A percentile compares a stretch with the other conserved stretches of the same genome.
phyloP scores from a whole-genome alignment of 345 rosid genomes.

The Brassica cretica region DNA sequence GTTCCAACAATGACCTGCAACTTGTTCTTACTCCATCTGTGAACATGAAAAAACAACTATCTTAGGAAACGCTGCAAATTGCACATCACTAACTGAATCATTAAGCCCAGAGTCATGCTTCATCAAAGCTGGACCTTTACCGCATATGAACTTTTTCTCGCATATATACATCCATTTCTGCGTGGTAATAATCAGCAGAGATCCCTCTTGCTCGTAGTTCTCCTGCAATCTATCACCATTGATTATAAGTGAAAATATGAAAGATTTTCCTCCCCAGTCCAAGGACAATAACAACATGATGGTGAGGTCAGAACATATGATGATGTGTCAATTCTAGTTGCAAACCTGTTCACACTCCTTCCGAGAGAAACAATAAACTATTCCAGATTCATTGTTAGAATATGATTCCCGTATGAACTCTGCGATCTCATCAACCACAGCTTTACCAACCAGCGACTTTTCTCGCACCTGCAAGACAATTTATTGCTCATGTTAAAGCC shows the following conservation, averaged over 20 bases:
- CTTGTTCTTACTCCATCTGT: conserved; percentile 93
- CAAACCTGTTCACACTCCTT: conserved; percentile 95
- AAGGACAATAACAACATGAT: background rate
- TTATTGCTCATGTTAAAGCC: background rate
- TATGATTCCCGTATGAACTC: conserved; percentile 73
- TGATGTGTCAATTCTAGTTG: conserved; percentile 6
- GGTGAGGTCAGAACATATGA: conserved; percentile 6
- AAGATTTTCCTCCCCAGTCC: conserved; percentile 6
- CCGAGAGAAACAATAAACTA: conserved; percentile 92
- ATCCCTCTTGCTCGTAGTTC: conserved; percentile 74
- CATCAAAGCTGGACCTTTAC: conserved; percentile 36
- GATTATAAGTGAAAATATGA: conserved; percentile 17
- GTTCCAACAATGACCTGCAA: conserved; percentile 98
- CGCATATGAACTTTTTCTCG: conserved; percentile 87
- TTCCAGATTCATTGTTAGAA: conserved; percentile 89
- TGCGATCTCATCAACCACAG: conserved; percentile 83
- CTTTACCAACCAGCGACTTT: conserved; percentile 79
- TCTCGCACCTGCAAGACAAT: conserved; percentile 65
- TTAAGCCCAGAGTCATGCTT: conserved; percentile 11
- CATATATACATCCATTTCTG: conserved; percentile 84
- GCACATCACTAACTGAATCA: conserved; percentile 7
- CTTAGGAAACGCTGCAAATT: conserved; percentile 12
- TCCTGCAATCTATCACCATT: conserved; percentile 70
- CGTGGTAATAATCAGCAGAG: conserved; percentile 84
- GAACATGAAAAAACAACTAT: conserved; percentile 21